Evolutionary conservation across 805 yeast genomes (phyloP), one percentile per base, ranked within the genome.

Genomic region (Candida fluviatilis): DNA sequence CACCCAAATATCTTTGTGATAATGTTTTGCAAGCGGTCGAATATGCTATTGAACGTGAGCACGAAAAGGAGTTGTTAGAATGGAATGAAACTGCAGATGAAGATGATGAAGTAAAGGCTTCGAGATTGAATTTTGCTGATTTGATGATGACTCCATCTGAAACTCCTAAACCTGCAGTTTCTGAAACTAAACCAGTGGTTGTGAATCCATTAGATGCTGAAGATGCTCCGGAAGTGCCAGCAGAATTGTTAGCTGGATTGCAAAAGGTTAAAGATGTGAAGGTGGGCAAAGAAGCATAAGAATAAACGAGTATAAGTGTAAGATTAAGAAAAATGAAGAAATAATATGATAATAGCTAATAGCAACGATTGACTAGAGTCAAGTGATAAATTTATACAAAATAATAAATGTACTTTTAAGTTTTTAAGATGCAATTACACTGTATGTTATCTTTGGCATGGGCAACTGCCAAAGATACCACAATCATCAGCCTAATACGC

Each of bases 21-120:
- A 76, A 83, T 49, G 95, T 85, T 3, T 69, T 86, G 56, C 90
- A 84, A 42, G 90, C 95, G 21, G 95, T 85, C 18, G 71, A 83
- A 59, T 85, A 75, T 62, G 95, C 91, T 17, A 82, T 85, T 51
- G 91, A 84, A 57, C 71, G 90, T 51, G 95, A 85, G 57, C 93
- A 85, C 51, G 66, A 69, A 49, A 64, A 68, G 66, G 95, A 85
- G 56, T 65, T 84, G 56, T 69, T 67, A 8, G 91, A 84, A 57
- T 84, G 91, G 90, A 83, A 84, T 51, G 66, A 68, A 54, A 60
- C 69, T 26, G 71, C 71, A 15, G 64, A 53, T 25, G 64, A 55
- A 16, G 64, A 60, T 29, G 56, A 52, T 10, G 37, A 39, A 18
- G 53, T 50, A 26, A 54, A 54, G 35, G 57, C 55, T 30, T 50